Evolutionary conservation across 345 rosid species (phyloP), one percentile per base, ranked within the genome.

Genomic region (Arabidopsis arenosa): DNA sequence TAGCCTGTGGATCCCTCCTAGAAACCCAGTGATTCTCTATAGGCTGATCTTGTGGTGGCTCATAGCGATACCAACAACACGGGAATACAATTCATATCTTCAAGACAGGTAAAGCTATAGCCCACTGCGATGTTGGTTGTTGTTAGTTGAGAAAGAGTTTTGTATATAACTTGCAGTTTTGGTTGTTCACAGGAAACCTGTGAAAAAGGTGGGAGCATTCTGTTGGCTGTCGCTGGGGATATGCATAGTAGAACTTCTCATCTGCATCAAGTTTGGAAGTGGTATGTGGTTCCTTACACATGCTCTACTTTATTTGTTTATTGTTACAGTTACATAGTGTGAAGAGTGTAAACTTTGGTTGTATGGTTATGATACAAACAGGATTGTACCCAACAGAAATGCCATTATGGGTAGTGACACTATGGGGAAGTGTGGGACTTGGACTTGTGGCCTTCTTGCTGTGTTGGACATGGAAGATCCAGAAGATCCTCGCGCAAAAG

Each of bases 31-130:
- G 73, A 88, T 92, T 43, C 75, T 89, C 41, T 92, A 95, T 79
- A 89, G 96, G 82, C 82, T 95, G 88, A 89, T 92, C 56, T 85
- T 95, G 76, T 95, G 97, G 99, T 90, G 99, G 98, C 82, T 95
- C 52, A 95, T 95, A 79, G 98, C 98, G 4, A 89, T 92, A 73
- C 99, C 99, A 10, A 95, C 98, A 48, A 92, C 89, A 36, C 92
- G 99, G 5, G 99, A 95, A 72, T 95, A 95, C 83, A 95, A 95
- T 71, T 87, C 99, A 8, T 95, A 95, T 70, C 98, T 95, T 72
- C 98, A 92, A 79, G 97, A 95, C 83, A 58, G 88, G 99, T 94
- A 86, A 61, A 48, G 4, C 43, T 71, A 62, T 54, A 54, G 55
- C 69, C 69, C 43, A 3, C 68, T 62, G 60, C 73, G 53, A 56